A percentile compares a stretch with the other conserved stretches of the same genome.
Evolutionary conservation across 352 stramenopile species (phyloP).

Genomic region (Phytophthora capsici): DNA sequence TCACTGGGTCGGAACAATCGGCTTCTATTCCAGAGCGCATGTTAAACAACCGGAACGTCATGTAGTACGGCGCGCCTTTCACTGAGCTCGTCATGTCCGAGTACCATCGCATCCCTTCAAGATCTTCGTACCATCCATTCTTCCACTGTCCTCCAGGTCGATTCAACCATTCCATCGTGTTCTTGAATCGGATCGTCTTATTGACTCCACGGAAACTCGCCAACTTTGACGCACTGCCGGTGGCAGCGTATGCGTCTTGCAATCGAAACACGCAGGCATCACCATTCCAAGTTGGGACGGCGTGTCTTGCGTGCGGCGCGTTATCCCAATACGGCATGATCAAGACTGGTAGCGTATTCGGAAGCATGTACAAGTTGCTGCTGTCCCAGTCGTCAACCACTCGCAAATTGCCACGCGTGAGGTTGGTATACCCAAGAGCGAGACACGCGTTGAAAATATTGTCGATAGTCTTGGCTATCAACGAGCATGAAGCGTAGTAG

Average conservation of each 20-base stretch:
- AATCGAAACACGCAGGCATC: conserved; percentile 33
- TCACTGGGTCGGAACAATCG: conserved; percentile 15
- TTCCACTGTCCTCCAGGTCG: conserved; percentile 22
- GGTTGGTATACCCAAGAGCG: conserved; percentile 23
- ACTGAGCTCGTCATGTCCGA: conserved; percentile 29
- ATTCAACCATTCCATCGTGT: conserved; percentile 27
- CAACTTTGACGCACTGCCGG: neutral
- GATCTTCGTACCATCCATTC: conserved; percentile 41
- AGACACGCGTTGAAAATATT: conserved; percentile 25
- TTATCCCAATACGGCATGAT: conserved; percentile 56
- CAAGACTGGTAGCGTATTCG: conserved; percentile 42
- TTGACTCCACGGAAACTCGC: conserved; percentile 25
- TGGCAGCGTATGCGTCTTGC: conserved; percentile 11
- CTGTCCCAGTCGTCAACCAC: conserved; percentile 31
- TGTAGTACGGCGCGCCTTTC: conserved; percentile 24
- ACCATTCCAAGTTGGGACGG: conserved; percentile 39
- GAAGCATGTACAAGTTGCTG: conserved; percentile 29
- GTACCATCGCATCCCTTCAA: conserved; percentile 31
- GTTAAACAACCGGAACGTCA: conserved; percentile 32
- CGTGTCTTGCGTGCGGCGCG: conserved; percentile 22
- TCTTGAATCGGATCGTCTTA: conserved; percentile 6
- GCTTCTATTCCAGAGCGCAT: conserved; percentile 26
- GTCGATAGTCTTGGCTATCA: conserved; percentile 29
- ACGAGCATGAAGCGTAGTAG: conserved; percentile 4
- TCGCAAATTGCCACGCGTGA: conserved; percentile 38